A percentile compares a stretch with the other conserved stretches of the same genome.
phyloP scores from a whole-genome alignment of 164 flowering plant species.

The Aristolochia californica region DNA sequence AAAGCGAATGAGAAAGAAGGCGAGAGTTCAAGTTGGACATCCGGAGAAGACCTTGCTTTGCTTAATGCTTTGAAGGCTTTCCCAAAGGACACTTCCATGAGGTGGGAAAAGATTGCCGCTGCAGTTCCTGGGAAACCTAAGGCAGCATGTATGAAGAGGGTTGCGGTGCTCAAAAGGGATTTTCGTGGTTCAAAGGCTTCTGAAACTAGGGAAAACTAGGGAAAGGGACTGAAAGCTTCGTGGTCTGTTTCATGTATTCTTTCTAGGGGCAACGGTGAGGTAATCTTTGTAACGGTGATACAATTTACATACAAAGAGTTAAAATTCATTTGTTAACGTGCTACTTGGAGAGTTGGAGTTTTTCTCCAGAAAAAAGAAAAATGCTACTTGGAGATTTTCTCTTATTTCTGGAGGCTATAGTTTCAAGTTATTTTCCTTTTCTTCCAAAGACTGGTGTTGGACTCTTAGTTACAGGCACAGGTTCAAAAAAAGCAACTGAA shows the following conservation, averaged over 20 bases:
- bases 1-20: slow-evolving; percentile 6
- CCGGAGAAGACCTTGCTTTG: slow-evolving; percentile 82
- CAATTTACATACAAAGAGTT: too few species aligned
- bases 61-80: slow-evolving; percentile 86
- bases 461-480: too few species aligned
- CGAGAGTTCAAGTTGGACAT: slow-evolving; percentile 42
- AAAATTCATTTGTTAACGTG: too few species aligned
- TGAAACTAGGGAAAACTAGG: slow-evolving; percentile 6
- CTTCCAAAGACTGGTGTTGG: too few species aligned
- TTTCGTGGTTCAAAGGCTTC: slow-evolving; percentile 68
- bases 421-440: too few species aligned
- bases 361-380: too few species aligned
- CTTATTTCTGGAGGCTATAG: too few species aligned
- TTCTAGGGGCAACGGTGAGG: not conserved
- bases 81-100: slow-evolving; percentile 76
- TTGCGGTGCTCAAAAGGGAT: slow-evolving; percentile 62
- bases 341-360: too few species aligned
- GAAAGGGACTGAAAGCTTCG: not conserved
- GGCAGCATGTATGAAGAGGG: slow-evolving; percentile 80
- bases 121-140: slow-evolving; percentile 82
- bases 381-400: too few species aligned
- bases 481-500: too few species aligned
- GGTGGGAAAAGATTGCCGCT: slow-evolving; percentile 97
- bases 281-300: not conserved
- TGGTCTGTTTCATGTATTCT: not conserved